phyloP scores from a whole-genome alignment of 73 alveolate species.

The Paramecium biaurelia region DNA sequence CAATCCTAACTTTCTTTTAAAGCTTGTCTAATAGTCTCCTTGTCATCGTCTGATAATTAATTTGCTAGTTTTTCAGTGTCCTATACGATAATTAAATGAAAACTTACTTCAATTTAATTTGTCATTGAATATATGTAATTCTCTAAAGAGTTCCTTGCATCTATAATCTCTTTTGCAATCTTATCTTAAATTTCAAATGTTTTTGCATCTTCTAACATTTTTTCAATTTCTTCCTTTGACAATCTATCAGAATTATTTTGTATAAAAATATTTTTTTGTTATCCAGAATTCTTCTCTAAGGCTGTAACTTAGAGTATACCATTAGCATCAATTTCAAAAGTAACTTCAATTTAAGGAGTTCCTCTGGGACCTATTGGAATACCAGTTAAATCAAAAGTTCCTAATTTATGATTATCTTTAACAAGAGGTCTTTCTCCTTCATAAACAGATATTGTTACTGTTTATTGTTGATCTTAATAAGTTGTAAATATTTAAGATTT shows the following conservation, averaged over 20 bases:
- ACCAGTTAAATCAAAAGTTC: conserved; percentile 87
- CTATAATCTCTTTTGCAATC: conserved; percentile 51
- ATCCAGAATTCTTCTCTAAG: conserved; percentile 82
- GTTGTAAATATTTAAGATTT: conserved; percentile 88
- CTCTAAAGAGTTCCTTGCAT: conserved; percentile 66
- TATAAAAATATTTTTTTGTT: conserved; percentile 62
- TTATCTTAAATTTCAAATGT: conserved; percentile 57
- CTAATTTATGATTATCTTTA: conserved; percentile 92
- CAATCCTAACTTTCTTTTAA: neutral
- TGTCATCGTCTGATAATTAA: neutral
- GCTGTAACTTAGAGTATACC: conserved; percentile 82
- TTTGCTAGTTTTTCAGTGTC: neutral
- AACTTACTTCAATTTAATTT: neutral
- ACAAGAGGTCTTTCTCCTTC: conserved; percentile 96
- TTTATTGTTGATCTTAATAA: conserved; percentile 95
- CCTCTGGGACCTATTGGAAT: conserved; percentile 97
- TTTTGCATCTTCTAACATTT: conserved; percentile 60
- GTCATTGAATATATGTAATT: neutral
- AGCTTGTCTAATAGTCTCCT: neutral
- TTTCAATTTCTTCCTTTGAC: conserved; percentile 66
- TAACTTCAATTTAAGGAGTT: conserved; percentile 88
- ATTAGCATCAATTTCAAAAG: conserved; percentile 87
- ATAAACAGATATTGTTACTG: conserved; percentile 89
- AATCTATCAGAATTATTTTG: conserved; percentile 56
- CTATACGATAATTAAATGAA: neutral